Base-by-base conservation (phyloP, 495 filamentous ascomycete species). In the Penicillium nucicola region DNA sequence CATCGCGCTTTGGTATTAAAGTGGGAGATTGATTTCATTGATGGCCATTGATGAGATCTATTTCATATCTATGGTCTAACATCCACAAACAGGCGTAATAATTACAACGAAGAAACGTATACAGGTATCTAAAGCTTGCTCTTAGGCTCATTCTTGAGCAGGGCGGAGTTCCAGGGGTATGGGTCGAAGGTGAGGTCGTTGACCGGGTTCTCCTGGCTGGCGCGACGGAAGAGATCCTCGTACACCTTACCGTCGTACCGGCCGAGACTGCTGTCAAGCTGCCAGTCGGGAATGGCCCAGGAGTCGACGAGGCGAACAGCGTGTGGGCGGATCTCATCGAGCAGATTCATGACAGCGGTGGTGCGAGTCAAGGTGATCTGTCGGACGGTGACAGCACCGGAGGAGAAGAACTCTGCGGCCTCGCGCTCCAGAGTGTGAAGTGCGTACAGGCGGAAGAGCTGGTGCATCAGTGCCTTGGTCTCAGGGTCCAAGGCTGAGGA, bases 271-370 rank as follows among this genome's bases (percentile, higher is more conserved):
- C 75, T 80, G 55, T 88, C 84, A 9, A 88, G 70, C 59, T 84
- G 79, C 83, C 83, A 88, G 61, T 88, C 84, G 2, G 83, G 79
- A 56, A 88, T 84, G 36, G 76, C 71, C 84, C 84, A 88, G 1
- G 79, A 71, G 64, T 88, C 84, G 3, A 86, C 84, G 36, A 88
- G 62, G 47, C 76, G 65, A 18, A 88, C 76, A 18, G 84, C 84
- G 63, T 86, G 84, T 12, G 84, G 84, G 33, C 84, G 69, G 51
- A 88, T 80, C 56, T 85, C 81, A 48, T 84, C 77, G 5, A 88
- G 69, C 20, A 88, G 67, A 52, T 76, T 80, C 78, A 84, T 80
- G 5, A 86, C 83, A 1, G 77, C 72, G 51, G 74, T 84, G 13
- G 76, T 77, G 43, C 81, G 72, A 13, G 82, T 75, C 19, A 86